phyloP scores from a whole-genome alignment of 345 rosid genomes.

The Camelina sativa region DNA sequence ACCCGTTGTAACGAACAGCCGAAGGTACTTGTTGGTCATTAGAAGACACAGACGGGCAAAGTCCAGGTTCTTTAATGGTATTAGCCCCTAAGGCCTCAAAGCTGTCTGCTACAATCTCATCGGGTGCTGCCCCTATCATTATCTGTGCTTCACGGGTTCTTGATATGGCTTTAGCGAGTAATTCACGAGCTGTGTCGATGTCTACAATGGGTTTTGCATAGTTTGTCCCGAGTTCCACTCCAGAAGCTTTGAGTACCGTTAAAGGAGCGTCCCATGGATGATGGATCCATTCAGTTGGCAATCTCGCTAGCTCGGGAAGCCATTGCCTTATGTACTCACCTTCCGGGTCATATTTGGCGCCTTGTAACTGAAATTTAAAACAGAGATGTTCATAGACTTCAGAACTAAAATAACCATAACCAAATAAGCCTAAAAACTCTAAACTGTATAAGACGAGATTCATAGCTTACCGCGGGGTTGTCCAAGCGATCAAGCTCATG shows the following conservation, averaged over 20 bases:
- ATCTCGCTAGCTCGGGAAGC: slow-evolving; percentile 91
- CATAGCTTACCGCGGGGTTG: slow-evolving; percentile 69
- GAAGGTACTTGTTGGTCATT: slow-evolving; percentile 87
- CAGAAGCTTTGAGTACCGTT: slow-evolving; percentile 69
- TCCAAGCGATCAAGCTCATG: slow-evolving; percentile 93
- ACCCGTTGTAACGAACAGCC: slow-evolving; percentile 43
- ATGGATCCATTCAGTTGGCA: slow-evolving; percentile 94
- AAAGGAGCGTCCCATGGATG: slow-evolving; percentile 92
- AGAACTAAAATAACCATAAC: background rate
- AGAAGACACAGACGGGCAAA: slow-evolving; percentile 57
- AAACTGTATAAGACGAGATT: slow-evolving; percentile 13
- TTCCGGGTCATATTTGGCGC: slow-evolving; percentile 74
- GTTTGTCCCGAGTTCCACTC: slow-evolving; percentile 71
- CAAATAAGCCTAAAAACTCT: background rate
- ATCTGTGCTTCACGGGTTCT: slow-evolving; percentile 80
- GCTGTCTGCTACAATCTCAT: slow-evolving; percentile 77
- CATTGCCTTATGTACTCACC: slow-evolving; percentile 90
- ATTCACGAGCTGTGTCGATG: slow-evolving; percentile 67
- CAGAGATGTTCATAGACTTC: slow-evolving; percentile 5
- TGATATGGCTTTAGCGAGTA: slow-evolving; percentile 67
- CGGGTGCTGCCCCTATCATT: slow-evolving; percentile 48
- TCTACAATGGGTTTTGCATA: slow-evolving; percentile 77
- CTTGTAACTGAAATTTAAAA: slow-evolving; percentile 69
- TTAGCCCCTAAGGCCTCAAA: slow-evolving; percentile 53
- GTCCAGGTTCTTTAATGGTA: slow-evolving; percentile 47